phyloP scores from a whole-genome alignment of 495 filamentous ascomycete species.

The Tetracladium setigerum region DNA sequence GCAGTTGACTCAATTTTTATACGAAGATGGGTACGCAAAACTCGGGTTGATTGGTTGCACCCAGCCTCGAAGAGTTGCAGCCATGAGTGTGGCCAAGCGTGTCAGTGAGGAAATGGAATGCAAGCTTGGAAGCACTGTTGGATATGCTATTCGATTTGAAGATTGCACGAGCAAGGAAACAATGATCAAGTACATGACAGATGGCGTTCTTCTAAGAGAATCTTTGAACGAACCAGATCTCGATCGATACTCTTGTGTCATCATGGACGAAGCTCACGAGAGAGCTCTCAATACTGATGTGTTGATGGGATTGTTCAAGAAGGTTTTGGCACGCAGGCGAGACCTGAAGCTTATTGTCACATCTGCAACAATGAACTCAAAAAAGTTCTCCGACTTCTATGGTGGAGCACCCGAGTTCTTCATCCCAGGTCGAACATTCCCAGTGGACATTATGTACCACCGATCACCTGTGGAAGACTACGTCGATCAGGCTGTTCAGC shows the following conservation, averaged over 20 bases:
- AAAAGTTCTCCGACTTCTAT: conserved; percentile 92
- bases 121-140: conserved; percentile 79
- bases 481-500: conserved; percentile 93
- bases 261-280: conserved; percentile 99
- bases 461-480: conserved; percentile 96
- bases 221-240: conserved; percentile 86
- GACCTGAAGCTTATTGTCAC: conserved; percentile 97
- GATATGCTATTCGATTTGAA: conserved; percentile 98
- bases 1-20: conserved; percentile 89
- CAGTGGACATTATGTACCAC: conserved; percentile 93
- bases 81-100: conserved; percentile 98
- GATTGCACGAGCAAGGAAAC: conserved; percentile 96
- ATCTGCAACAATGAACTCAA: conserved; percentile 97
- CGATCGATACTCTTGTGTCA: conserved; percentile 95
- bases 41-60: conserved; percentile 90
- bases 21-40: conserved; percentile 88
- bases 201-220: conserved; percentile 91
- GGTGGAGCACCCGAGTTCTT: conserved; percentile 97
- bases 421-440: conserved; percentile 95
- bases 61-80: conserved; percentile 88
- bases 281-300: conserved; percentile 95
- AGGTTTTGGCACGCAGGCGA: conserved; percentile 80
- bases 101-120: conserved; percentile 99
- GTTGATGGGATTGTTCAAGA: conserved; percentile 95
- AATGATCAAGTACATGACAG: conserved; percentile 98